phyloP scores from a whole-genome alignment of 306 rosid species.

The Alnus glutinosa region DNA sequence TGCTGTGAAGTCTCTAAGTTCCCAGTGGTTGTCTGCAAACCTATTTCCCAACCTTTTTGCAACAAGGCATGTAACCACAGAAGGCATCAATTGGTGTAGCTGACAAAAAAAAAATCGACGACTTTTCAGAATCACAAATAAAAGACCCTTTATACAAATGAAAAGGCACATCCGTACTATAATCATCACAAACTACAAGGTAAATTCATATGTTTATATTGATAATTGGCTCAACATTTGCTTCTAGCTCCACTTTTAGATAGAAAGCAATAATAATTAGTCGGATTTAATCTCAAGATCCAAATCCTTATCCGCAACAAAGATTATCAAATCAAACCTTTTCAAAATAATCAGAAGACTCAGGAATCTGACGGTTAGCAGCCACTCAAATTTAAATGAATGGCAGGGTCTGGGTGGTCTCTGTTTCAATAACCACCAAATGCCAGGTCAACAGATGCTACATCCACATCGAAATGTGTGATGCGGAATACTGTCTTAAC shows the following conservation, averaged over 20 bases:
- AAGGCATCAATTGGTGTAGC: conserved; percentile 96
- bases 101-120: conserved; percentile 27
- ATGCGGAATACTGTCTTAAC: neutral
- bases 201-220: conserved; percentile 6
- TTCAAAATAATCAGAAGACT: neutral
- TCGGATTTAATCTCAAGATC: neutral
- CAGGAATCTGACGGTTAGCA: conserved; percentile 3
- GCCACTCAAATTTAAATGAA: neutral
- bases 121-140: conserved; percentile 21
- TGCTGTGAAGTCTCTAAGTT: conserved; percentile 84
- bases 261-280: neutral
- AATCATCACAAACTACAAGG: neutral
- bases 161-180: neutral
- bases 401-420: neutral
- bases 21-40: conserved; percentile 80
- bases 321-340: neutral
- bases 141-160: neutral
- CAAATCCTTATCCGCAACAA: neutral
- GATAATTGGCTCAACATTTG: conserved; percentile 5
- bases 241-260: neutral
- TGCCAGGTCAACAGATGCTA: conserved; percentile 1
- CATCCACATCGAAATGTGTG: conserved; percentile 1
- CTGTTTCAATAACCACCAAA: neutral
- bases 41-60: conserved; percentile 79
- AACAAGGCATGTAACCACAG: conserved; percentile 89